Base-by-base conservation (phyloP, 176 grass and related monocot genomes). In the Ensete ventricosum region DNA sequence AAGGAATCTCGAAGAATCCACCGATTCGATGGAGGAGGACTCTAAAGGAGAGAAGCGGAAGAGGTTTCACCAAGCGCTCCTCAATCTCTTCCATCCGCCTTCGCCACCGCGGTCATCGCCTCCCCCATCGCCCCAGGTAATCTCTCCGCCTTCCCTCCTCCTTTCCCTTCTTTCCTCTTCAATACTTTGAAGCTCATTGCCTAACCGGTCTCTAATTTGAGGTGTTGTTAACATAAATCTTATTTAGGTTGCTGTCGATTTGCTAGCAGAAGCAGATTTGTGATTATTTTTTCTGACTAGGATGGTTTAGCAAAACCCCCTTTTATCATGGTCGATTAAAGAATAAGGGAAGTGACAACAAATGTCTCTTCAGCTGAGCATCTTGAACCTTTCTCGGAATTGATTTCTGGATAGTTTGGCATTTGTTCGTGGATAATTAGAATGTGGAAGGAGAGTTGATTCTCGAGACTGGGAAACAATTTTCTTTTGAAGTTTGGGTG, bases 21-120 rank as follows among this genome's bases (percentile, higher is more conserved):
- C 19, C 9, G 14, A 7, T 48, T 51, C 8, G 14, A 70, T 79
- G 65, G 66, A 79, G 65, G 50, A 19, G 11, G 43, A 70, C 9
- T 21, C n/a, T 9, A 79, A 16, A 58, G 49, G 5, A 49, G 27
- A 34, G 77, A 79, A 79, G 52, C 13, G 64, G 25, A 79, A 43
- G 8, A 79, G 55, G 52, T 79, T 59, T 57, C 77, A 79, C 65
- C 50, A 71, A 26, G 77, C 53, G 16, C 77, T 79, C 24, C 65
- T 79, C 52, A 70, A 57, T 57, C 77, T 79, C 66, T 79, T 71
- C 25, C 65, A 70, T 58, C 77, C 77, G 3, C 66, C 25, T 7
- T 21, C 53, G 11, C 77, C 52, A 11, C 77, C 66, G 20, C 77
- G 5, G 67, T 70, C 67, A 16, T 17, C 67, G 34, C 48, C 48